Evolutionary conservation across 306 rosid genomes (phyloP).

Genomic region (Astragalus membranaceus): DNA sequence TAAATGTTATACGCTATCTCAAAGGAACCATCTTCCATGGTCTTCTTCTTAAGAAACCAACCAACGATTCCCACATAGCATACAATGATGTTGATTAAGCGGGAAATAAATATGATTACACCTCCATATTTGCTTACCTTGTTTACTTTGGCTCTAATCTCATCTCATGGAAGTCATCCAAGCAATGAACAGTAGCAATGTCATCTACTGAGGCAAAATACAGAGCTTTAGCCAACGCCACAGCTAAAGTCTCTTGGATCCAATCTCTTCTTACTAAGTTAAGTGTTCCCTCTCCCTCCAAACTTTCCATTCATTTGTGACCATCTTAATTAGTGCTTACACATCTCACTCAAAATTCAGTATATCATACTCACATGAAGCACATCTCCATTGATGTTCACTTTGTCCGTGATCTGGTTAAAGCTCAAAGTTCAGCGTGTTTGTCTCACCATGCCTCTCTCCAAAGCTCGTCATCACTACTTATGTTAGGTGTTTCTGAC

Average conservation of each 20-base stretch:
- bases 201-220: not conserved
- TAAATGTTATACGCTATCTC: no score
- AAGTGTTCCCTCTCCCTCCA: not conserved
- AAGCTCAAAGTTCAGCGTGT: not conserved
- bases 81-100: no score
- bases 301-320: not conserved
- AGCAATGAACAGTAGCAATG: no score
- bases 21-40: no score
- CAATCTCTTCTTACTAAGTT: not conserved
- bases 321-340: not conserved
- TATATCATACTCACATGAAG: not conserved
- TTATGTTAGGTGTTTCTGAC: not conserved
- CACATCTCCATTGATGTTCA: not conserved
- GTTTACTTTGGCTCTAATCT: no score
- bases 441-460: not conserved
- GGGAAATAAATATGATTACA: no score
- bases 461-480: not conserved
- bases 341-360: not conserved
- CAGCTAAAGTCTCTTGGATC: not conserved
- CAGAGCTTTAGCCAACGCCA: not conserved
- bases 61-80: no score
- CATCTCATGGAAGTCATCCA: no score
- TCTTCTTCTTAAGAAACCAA: no score
- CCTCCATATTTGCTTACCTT: no score
- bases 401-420: not conserved